phyloP scores from a whole-genome alignment of 225 moss, liverwort and hornwort species.

The Antitrichia curtipendula region DNA sequence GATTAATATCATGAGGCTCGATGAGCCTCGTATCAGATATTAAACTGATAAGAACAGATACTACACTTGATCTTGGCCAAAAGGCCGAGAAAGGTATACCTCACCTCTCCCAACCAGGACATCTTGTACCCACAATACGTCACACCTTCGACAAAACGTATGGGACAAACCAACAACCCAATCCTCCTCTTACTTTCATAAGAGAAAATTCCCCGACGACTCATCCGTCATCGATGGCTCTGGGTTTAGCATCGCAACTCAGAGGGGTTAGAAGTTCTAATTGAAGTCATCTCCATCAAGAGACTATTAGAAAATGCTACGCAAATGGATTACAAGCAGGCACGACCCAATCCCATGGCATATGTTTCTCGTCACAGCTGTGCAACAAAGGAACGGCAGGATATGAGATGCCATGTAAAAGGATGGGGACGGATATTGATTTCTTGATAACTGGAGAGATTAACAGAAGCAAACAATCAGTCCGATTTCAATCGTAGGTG shows the following conservation, averaged over 20 bases:
- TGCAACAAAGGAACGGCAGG: not conserved
- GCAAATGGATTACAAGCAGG: not conserved
- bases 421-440: not conserved
- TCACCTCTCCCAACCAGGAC: fast-evolving
- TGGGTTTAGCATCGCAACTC: not conserved
- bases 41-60: conserved; percentile 66
- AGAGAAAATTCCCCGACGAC: not conserved
- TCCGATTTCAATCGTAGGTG: not conserved
- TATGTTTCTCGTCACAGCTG: not conserved
- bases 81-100: conserved; percentile 46
- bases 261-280: not conserved
- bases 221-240: not conserved
- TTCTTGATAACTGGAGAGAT: not conserved
- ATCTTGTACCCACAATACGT: not conserved
- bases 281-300: not conserved
- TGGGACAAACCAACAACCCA: not conserved
- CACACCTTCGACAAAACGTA: not conserved
- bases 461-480: not conserved
- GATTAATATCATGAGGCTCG: conserved; percentile 55
- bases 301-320: not conserved
- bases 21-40: conserved; percentile 64
- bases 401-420: not conserved
- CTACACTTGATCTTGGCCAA: conserved; percentile 61
- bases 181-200: not conserved
- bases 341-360: not conserved